Percentiles rank a stretch among this genome's conserved stretches.
Evolutionary conservation across 768 basidiomycete genomes (phyloP).

Genomic region (Pleurotus citrinopileatus): DNA sequence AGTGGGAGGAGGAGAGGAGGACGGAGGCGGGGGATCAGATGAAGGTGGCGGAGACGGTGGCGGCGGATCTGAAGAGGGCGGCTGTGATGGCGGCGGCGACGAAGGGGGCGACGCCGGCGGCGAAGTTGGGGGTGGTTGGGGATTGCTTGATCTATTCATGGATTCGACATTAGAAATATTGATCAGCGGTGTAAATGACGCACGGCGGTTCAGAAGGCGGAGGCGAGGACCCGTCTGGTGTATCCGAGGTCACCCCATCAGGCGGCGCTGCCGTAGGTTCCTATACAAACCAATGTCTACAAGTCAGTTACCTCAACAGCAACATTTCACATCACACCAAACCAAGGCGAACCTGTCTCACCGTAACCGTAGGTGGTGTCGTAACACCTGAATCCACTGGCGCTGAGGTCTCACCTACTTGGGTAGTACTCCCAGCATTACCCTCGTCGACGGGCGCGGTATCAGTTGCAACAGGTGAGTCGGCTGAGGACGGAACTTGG

Average conservation of each 20-base stretch:
- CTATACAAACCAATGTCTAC: not conserved
- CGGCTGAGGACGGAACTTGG: not conserved
- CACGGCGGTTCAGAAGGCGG: not conserved
- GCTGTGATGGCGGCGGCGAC: no score
- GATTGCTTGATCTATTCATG: not conserved
- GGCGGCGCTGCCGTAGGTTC: not conserved
- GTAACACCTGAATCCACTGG: not conserved
- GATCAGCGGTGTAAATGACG: not conserved
- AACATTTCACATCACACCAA: not conserved
- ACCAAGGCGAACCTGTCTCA: constrained; percentile 7
- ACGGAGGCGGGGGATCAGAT: not conserved
- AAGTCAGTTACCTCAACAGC: not conserved
- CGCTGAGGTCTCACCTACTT: not conserved
- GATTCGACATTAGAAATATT: not conserved
- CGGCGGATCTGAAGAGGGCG: not conserved
- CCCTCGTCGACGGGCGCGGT: not conserved
- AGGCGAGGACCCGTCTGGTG: not conserved
- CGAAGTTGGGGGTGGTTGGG: not conserved
- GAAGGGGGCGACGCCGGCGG: no score
- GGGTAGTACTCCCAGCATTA: not conserved
- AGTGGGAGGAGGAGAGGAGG: no score
- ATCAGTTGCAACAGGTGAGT: not conserved
- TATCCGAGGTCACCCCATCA: not conserved
- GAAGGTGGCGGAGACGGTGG: not conserved
- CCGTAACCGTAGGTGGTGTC: not conserved